A percentile compares a stretch with the other conserved stretches of the same genome.
These are phyloP conservation scores for Verticillium longisporum DNA, from an alignment of 2,329 filamentous ascomycete species.

Conservation along the genomic window DNA sequence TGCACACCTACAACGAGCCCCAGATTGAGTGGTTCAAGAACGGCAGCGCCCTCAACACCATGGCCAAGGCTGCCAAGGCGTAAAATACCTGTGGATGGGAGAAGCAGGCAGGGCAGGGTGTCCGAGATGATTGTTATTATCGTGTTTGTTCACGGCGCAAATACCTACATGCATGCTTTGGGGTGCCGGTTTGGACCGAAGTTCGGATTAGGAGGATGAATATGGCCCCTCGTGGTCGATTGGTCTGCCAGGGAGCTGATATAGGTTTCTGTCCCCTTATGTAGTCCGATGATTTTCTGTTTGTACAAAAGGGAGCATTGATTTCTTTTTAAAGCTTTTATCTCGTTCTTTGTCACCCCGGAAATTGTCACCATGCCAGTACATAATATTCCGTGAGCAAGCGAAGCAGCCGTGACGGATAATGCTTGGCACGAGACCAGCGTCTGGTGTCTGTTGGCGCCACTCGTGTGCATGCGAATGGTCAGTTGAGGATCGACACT, in stretches of 20 bases:
- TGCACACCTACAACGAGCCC: constrained; percentile 95
- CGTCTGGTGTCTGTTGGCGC: too few relatives aligned
- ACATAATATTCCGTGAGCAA: background rate
- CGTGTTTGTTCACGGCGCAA: background rate
- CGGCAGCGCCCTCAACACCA: constrained; percentile 94
- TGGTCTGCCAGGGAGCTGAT: background rate
- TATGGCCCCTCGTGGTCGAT: constrained; percentile 1
- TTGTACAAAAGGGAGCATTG: constrained; percentile 28
- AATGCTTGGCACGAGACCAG: too few relatives aligned
- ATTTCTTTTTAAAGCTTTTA: background rate
- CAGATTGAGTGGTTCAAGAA: constrained; percentile 99
- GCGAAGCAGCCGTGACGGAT: background rate
- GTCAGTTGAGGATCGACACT: too few relatives aligned
- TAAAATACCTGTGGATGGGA: background rate
- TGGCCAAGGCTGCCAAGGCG: constrained; percentile 63
- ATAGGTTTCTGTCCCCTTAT: constrained; percentile 18
- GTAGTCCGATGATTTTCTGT: constrained; percentile 14
- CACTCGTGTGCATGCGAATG: too few relatives aligned
- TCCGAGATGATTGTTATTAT: background rate
- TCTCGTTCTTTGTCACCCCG: background rate
- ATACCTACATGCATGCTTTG: background rate
- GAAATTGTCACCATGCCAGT: background rate
- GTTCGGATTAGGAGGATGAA: background rate
- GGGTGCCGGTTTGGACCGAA: background rate
- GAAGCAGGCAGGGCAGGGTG: too few relatives aligned